Conservation (phyloP, 2,329 filamentous ascomycete species). For the Fusarium agapanthi region DNA sequence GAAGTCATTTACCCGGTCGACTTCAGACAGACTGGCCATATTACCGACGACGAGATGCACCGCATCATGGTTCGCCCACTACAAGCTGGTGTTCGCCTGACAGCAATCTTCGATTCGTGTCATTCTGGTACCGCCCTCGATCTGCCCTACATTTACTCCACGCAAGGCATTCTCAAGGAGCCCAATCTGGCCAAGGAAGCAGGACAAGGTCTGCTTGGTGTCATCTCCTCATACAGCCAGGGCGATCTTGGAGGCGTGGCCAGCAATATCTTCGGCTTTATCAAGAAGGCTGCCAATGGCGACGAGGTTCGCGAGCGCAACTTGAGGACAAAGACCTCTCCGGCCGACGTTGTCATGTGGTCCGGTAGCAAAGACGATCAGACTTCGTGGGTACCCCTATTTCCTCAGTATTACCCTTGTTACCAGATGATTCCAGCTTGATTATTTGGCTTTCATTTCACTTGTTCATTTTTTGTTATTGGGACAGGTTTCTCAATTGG, state of each 20-base stretch:
- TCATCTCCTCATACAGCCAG: conserved; percentile 65
- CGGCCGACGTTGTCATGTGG: conserved; percentile 97
- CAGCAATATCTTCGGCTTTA: conserved; percentile 79
- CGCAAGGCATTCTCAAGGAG: conserved; percentile 73
- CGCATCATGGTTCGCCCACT: conserved; percentile 72
- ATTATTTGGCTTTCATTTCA: conserved; percentile 19
- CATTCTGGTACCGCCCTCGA: conserved; percentile 74
- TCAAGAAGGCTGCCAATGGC: conserved; percentile 88
- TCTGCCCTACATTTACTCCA: conserved; percentile 74
- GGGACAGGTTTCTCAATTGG: conserved; percentile 12
- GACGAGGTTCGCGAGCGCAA: conserved; percentile 84
- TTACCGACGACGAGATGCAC: conserved; percentile 86
- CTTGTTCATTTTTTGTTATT: conserved; percentile 6
- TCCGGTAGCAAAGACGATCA: conserved; percentile 96
- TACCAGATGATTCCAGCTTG: conserved; percentile 23
- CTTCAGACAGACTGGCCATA: conserved; percentile 80
- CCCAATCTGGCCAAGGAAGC: conserved; percentile 75
- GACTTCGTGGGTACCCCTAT: conserved; percentile 75
- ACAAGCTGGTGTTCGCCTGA: conserved; percentile 64
- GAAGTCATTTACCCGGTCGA: conserved; percentile 88
- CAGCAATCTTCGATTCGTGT: conserved; percentile 72
- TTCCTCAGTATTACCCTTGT: conserved; percentile 33
- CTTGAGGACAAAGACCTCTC: conserved; percentile 88
- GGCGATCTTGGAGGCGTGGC: conserved; percentile 87
- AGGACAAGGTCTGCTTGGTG: conserved; percentile 69